Base-by-base conservation (phyloP, 2,329 filamentous ascomycete species). In the Aspergillus ochraceus region DNA sequence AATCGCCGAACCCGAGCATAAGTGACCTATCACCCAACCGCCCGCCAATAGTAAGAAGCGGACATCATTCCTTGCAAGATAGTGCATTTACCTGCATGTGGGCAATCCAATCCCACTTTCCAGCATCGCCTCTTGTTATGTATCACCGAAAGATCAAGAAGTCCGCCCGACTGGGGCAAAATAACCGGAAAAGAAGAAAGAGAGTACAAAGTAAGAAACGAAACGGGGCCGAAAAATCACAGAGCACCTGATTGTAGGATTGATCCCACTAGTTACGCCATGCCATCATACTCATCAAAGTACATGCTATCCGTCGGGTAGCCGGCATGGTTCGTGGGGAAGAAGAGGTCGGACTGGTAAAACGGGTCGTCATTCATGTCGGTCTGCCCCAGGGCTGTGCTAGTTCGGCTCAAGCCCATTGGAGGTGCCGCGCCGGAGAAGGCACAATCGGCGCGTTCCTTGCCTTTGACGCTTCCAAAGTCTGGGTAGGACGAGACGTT, bases 261-360 rank as follows among this genome's bases (percentile, higher is more conserved):
- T 20, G n/a, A 11, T 6, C 19, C 51, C 51, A 36, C 32, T 36
- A n/a, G n/a, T n/a, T n/a, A 64, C n/a, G 57, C 62, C 9, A 52
- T 54, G 11, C 32, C 62, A 10, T 55, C 57, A 36, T 60, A 63
- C 17, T 61, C 47, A 45, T 65, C 61, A 42, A 36, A 36, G 26
- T 29, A 29, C 26, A 2, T 29, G 26, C 8, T 29, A 29, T 29
- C 26, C 26, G 8, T 29, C 8, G 26, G 26, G 26, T 29, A 29
- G 26, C 6, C 26, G 46, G 49, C 52, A 8, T 58, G 49, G 2
- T 14, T 32, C 1, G 53, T 42, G 1, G 57, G 11, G 30, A 64
- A 56, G 39, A 60, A 60, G 12, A 54, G 22, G 4, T 22, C 49
- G 5, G 17, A 14, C 30, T 55, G 54, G 22, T 49, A 32, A 14